These are phyloP conservation scores for Phialophora tarda DNA, from an alignment of 2,329 filamentous ascomycete species.

Conservation along the genomic window DNA sequence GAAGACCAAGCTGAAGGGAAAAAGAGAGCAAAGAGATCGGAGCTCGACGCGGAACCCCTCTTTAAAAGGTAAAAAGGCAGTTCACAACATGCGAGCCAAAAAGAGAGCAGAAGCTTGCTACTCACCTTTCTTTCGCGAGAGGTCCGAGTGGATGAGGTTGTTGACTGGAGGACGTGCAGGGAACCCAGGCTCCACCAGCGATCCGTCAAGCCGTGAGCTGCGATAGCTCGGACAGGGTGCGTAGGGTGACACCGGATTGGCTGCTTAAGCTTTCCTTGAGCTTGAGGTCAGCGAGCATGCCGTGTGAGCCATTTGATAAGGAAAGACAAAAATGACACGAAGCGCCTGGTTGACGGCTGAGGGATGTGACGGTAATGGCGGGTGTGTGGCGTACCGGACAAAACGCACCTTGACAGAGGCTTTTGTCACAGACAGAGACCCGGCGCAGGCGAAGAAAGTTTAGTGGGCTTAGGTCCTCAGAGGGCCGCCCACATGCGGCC, in stretches of 20 bases:
- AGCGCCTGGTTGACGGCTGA: slow-evolving; percentile 17
- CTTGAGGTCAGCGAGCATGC: slow-evolving; percentile 39
- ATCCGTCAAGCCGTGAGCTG: slow-evolving; percentile 41
- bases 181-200: slow-evolving; percentile 37
- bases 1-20: slow-evolving; percentile 41
- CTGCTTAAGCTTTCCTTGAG: slow-evolving; percentile 43
- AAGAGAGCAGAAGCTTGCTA: slow-evolving; percentile 32
- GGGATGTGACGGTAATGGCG: slow-evolving; percentile 26
- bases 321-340: slow-evolving; percentile 22
- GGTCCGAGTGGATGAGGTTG: slow-evolving; percentile 19
- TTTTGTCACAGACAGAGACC: slow-evolving; percentile 22
- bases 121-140: slow-evolving; percentile 36
- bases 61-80: slow-evolving; percentile 41
- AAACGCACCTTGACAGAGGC: slow-evolving; percentile 27
- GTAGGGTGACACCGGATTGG: slow-evolving; percentile 36
- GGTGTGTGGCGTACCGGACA: slow-evolving; percentile 29
- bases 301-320: slow-evolving; percentile 41
- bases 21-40: slow-evolving; percentile 31
- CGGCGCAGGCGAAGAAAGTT: slow-evolving; percentile 9
- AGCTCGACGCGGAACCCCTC: slow-evolving; percentile 40
- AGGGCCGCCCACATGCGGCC: slow-evolving; percentile 7
- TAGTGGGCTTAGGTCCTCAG: slow-evolving; percentile 16
- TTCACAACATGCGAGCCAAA: slow-evolving; percentile 38
- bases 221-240: slow-evolving; percentile 40
- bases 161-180: slow-evolving; percentile 38